Evolutionary conservation across 495 filamentous ascomycete genomes (phyloP).

Genomic region (Rhizodiscina lignyota): DNA sequence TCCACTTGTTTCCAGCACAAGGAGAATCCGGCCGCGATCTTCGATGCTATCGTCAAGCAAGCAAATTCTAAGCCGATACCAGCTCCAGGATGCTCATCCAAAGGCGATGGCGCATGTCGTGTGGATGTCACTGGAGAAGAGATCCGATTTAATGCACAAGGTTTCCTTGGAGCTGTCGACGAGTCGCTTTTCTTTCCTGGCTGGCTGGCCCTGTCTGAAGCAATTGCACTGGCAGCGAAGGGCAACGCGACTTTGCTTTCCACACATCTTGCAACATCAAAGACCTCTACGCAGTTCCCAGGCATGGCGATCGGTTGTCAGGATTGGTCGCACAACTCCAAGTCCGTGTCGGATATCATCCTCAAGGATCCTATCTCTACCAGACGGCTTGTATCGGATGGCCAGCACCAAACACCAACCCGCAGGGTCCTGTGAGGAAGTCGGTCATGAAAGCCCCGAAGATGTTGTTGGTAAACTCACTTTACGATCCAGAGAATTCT

Average conservation of each 20-base stretch:
- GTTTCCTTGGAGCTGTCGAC: no score
- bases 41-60: not conserved
- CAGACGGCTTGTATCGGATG: constrained; percentile 20
- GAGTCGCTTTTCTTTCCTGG: not conserved
- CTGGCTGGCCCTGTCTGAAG: not conserved
- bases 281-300: not conserved
- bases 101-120: constrained; percentile 1
- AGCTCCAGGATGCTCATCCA: not conserved
- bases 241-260: constrained; percentile 4
- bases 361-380: constrained; percentile 7
- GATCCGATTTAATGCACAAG: constrained; percentile 1
- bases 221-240: constrained; percentile 1
- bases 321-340: constrained; percentile 1
- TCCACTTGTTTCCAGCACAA: not conserved
- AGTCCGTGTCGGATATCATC: constrained; percentile 1
- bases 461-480: constrained; percentile 20
- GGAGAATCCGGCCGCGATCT: constrained; percentile 2
- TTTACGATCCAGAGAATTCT: constrained; percentile 22
- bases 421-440: constrained; percentile 7
- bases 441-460: constrained; percentile 2
- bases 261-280: not conserved
- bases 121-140: constrained; percentile 4
- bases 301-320: constrained; percentile 1
- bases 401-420: constrained; percentile 20
- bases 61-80: constrained; percentile 3